Evolutionary conservation across 1,284 basidiomycete genomes (phyloP).

Genomic region (Prillingera fragicola): DNA sequence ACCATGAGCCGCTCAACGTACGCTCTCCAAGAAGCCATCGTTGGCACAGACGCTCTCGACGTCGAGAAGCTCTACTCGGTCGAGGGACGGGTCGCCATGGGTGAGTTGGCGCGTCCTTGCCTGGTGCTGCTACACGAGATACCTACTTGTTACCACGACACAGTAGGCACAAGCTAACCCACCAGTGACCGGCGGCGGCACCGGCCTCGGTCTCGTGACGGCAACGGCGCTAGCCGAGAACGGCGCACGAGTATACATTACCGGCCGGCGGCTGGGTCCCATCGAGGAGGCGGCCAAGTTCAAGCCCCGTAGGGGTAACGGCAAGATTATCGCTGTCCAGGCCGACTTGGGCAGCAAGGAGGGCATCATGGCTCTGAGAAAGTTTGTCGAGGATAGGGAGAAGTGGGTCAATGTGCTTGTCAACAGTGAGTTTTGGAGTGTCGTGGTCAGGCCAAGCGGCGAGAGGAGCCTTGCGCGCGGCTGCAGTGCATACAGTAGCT

Average conservation of each 20-base stretch:
- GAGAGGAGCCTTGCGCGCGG: no score
- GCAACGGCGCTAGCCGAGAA: constrained; percentile 40
- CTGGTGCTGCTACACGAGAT: no score
- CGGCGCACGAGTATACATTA: constrained; percentile 44
- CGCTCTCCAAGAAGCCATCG: constrained; percentile 18
- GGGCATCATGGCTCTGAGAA: constrained; percentile 22
- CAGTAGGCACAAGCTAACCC: neutral
- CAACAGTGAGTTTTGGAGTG: constrained; percentile 28
- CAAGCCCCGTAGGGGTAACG: constrained; percentile 16
- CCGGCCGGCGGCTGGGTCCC: constrained; percentile 37
- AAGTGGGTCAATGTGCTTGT: constrained; percentile 37
- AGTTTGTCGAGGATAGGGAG: neutral
- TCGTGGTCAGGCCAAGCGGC: neutral
- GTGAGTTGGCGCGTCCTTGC: constrained; percentile 24
- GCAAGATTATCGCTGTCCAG: constrained; percentile 35
- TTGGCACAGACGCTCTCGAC: constrained; percentile 24
- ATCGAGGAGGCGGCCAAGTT: constrained; percentile 32
- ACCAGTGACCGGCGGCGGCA: constrained; percentile 43
- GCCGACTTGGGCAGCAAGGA: constrained; percentile 42
- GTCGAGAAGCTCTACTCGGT: constrained; percentile 39
- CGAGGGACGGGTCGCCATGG: constrained; percentile 39
- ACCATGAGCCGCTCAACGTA: no score
- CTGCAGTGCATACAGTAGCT: no score
- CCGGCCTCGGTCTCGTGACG: constrained; percentile 41
- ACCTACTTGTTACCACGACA: no score